Base-by-base conservation (phyloP, 2,329 filamentous ascomycete genomes). In the Zymoseptoria crescenta region DNA sequence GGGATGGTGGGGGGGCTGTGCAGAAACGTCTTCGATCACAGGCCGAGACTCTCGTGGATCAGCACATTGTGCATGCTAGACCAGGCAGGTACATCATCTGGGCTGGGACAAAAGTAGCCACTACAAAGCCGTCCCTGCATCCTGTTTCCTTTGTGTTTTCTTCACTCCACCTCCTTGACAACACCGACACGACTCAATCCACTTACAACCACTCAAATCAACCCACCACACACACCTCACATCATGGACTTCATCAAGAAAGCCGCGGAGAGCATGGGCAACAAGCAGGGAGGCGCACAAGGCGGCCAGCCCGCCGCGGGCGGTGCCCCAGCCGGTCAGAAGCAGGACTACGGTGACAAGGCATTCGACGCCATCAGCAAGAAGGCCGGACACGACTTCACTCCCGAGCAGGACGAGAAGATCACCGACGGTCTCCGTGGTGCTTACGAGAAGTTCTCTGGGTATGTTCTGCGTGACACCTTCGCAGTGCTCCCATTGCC, bases 211-310 rank as follows among this genome's bases (percentile, higher is more conserved):
- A 51, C 20, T n/a, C 9, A 21, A 24, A 16, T n/a, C n/a, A 21
- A 20, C 16, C n/a, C 49, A 27, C 49, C 20, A 50, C 49, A 7
- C 49, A 21, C 49, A 51, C n/a, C 20, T 49, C 48, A 13, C 49
- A 51, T 51, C 49, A 52, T 52, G 51, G 51, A 52, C 24, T 52
- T 52, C 51, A 16, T 52, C 51, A 52, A 52, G 51, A 52, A 52
- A 52, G 51, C 51, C 10, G 24, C 24, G 10, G 16, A 7, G 24
- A 52, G 51, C 51, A 30, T 19, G 24, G 49, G 24, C 49, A 51
- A 51, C 49, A 21, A 51, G 49, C 16, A 51, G 49, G 24, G 19
- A 29, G 8, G 28, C n/a, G 21, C 27, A n/a, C 51, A 52, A 19
- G 51, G 51, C 51, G 24, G 29, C 16, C 51, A 52, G 24, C 51